These are phyloP conservation scores for Calonectria ilicicola DNA, from an alignment of 2,329 filamentous ascomycete genomes.

Conservation along the genomic window DNA sequence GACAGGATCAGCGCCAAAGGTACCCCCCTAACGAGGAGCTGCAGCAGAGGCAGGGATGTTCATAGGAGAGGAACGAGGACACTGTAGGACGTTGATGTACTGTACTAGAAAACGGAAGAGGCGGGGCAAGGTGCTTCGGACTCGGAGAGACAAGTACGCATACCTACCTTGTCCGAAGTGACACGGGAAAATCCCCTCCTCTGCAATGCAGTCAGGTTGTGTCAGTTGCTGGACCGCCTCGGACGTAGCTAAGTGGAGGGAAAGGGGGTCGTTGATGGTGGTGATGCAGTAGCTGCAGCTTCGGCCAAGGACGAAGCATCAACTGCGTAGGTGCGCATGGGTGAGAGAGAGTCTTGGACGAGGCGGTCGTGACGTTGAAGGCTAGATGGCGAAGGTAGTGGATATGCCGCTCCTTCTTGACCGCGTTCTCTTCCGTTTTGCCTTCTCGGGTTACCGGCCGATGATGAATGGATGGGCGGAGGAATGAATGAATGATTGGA, in stretches of 20 bases:
- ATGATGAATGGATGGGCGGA: background rate
- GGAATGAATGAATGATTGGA: too few relatives aligned
- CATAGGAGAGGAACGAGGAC: background rate
- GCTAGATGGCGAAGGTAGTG: background rate
- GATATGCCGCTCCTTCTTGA: background rate
- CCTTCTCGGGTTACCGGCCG: background rate
- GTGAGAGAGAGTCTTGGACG: background rate
- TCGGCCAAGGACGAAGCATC: background rate
- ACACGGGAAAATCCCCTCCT: background rate
- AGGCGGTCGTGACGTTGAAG: background rate
- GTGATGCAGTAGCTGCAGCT: slow-evolving; percentile 10
- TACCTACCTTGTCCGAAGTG: background rate
- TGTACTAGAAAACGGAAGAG: background rate
- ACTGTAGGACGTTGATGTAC: background rate
- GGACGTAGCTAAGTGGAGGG: slow-evolving; percentile 15
- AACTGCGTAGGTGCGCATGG: background rate
- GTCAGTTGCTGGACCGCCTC: slow-evolving; percentile 11
- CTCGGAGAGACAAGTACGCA: background rate
- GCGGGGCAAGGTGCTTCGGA: background rate
- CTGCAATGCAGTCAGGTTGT: background rate
- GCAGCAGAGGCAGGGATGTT: slow-evolving; percentile 9
- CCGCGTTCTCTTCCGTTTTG: background rate
- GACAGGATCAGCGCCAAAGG: slow-evolving; percentile 26
- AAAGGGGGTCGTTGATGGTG: background rate
- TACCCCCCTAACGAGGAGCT: background rate